A percentile compares a stretch with the other conserved stretches of the same genome.
These are phyloP conservation scores for Planoprotostelium fungivorum DNA, from an alignment of 78 protist genomes.

Conservation along the genomic window DNA sequence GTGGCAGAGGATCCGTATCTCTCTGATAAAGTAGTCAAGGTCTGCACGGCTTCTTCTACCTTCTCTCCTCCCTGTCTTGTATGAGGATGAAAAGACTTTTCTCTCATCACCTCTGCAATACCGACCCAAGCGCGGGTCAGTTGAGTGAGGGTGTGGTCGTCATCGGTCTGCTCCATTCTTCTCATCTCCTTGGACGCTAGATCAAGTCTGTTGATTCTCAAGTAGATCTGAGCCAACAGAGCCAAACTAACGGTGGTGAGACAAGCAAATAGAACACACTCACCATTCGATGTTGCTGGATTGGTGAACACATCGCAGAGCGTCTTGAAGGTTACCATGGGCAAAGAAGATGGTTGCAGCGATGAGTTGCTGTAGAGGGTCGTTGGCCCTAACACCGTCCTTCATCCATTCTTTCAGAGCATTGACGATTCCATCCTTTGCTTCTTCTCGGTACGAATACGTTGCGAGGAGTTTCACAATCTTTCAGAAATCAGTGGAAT, in stretches of 20 bases:
- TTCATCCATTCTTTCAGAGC: constrained; percentile 20
- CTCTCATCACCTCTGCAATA: constrained; percentile 11
- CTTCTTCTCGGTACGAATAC: neutral
- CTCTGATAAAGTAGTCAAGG: constrained; percentile 32
- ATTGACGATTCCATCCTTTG: neutral
- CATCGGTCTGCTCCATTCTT: constrained; percentile 31
- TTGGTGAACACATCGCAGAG: constrained; percentile 22
- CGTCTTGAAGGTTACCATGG: constrained; percentile 34
- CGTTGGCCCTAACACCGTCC: constrained; percentile 19
- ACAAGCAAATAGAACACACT: neutral
- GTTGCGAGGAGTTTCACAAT: neutral
- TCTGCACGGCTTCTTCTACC: constrained; percentile 16
- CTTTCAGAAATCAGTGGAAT: neutral
- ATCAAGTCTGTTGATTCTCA: constrained; percentile 54
- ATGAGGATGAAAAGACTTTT: neutral
- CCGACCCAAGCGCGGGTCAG: constrained; percentile 32
- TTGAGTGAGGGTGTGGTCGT: constrained; percentile 44
- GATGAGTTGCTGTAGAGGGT: constrained; percentile 28
- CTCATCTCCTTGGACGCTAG: constrained; percentile 37
- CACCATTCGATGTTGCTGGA: constrained; percentile 47
- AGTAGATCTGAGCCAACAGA: constrained; percentile 44
- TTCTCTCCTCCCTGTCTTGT: constrained; percentile 34
- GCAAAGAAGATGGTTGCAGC: constrained; percentile 20
- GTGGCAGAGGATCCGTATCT: constrained; percentile 48
- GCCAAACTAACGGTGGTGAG: constrained; percentile 5